Base-by-base conservation (phyloP, 164 flowering plant genomes). In the Brasenia schreberi region DNA sequence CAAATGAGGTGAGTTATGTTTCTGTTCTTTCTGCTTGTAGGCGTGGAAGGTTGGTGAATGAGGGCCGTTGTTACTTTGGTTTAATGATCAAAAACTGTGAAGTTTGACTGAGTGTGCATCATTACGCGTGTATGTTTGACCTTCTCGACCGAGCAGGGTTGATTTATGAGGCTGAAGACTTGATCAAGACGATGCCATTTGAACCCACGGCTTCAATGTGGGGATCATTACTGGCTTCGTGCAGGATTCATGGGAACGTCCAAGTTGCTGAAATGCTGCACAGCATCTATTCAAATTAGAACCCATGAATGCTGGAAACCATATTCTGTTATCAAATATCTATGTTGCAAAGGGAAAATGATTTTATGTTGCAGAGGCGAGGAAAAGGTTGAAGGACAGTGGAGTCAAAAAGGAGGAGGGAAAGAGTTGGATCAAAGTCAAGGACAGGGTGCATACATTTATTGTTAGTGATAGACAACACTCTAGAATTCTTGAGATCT, bases 81-180 rank as follows among this genome's bases (percentile, higher is more conserved):
- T 74, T 80, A 39, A 83, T 89, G 90, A 43, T 53, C 39, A 63
- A 18, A 66, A 81, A 85, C 61, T 77, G 78, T 65, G 66, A 70
- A 62, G 61, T 87, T 63, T 49, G 74, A 6, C 85, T 84, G 5
- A 87, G 80, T 65, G 81, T 79, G 19, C 65, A 81, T 42, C 96
- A 91, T 72, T 89, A 87, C 74, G 78, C 93, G 1, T 85, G 93
- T 78, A 80, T 94, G 90, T 93, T 87, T 68, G 99, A 91, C 78
- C 79, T 83, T 71, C 82, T 87, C 60, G 85, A 93, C 23, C 84
- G 90, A 18, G 81, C 87, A 2, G 92, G 97, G n/a, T 65, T 67
- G 73, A 66, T 78, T 53, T 5, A 27, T 62, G 90, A 91, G 69
- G 93, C 98, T 45, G 68, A 76, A 64, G 77, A 77, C 39, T 42